Evolutionary conservation across 2,329 filamentous ascomycete species (phyloP).

Genomic region (Paraphoma sp.): DNA sequence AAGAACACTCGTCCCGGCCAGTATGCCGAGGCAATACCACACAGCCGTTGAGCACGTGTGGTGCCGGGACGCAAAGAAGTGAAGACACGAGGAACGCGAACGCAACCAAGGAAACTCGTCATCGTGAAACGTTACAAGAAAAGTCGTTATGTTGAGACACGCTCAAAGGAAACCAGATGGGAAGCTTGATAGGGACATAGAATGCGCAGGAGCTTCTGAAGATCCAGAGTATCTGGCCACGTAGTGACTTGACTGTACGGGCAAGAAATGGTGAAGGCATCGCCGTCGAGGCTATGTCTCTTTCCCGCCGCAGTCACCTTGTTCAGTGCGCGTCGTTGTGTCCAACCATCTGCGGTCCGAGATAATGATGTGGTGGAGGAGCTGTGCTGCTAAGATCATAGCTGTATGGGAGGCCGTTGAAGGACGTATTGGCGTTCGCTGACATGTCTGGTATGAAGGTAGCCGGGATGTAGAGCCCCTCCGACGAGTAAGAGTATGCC

Average conservation of each 20-base stretch:
- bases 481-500: conserved; percentile 2
- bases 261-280: background rate
- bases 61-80: conserved; percentile 13
- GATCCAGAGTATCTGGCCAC: background rate
- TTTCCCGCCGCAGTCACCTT: too few relatives aligned
- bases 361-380: background rate
- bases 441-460: conserved; percentile 7
- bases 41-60: background rate
- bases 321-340: background rate
- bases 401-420: conserved; percentile 15
- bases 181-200: background rate
- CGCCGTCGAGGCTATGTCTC: too few relatives aligned
- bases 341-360: background rate
- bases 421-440: conserved; percentile 5
- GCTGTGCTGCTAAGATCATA: conserved; percentile 4
- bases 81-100: background rate
- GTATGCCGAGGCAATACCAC: conserved; percentile 22
- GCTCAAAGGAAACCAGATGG: background rate
- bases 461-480: conserved; percentile 3
- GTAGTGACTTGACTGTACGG: background rate
- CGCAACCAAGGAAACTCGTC: conserved; percentile 2
- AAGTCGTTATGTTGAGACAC: background rate
- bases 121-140: conserved; percentile 12
- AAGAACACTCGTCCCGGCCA: conserved; percentile 10
- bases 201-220: background rate